These are phyloP conservation scores for Fragaria nilgerrensis DNA, from an alignment of 306 rosid genomes.

Conservation along the genomic window DNA sequence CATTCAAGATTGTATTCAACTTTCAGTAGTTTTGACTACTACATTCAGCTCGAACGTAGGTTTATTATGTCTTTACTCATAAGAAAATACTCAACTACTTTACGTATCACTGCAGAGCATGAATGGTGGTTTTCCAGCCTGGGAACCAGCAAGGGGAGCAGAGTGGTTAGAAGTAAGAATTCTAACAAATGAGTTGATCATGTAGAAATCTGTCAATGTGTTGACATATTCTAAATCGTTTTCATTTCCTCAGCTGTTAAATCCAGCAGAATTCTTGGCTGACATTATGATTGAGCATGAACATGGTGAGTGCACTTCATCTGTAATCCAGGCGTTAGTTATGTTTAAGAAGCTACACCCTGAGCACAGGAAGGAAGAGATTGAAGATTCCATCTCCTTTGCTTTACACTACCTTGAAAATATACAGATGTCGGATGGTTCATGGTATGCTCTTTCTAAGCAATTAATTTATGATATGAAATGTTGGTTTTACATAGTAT, in stretches of 20 bases:
- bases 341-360: too few species aligned
- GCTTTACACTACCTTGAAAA: too few species aligned
- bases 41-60: not conserved
- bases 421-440: too few species aligned
- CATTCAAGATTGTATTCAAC: not conserved
- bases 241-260: not conserved
- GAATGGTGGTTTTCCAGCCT: constrained; percentile 60
- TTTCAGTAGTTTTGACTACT: not conserved
- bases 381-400: too few species aligned
- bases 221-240: too few species aligned
- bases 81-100: not conserved
- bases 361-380: too few species aligned
- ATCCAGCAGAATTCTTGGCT: too few species aligned
- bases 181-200: not conserved
- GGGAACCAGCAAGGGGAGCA: constrained; percentile 66
- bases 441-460: too few species aligned
- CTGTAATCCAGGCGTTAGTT: too few species aligned
- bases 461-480: too few species aligned
- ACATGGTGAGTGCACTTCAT: constrained; percentile 20
- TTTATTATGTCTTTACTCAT: not conserved
- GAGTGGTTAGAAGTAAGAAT: constrained; percentile 67
- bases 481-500: too few species aligned
- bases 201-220: not conserved
- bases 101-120: constrained; percentile 41
- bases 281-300: too few species aligned